These are phyloP conservation scores for Rhododendron ovatum DNA, from an alignment of 148 eudicot genomes.

Conservation along the genomic window DNA sequence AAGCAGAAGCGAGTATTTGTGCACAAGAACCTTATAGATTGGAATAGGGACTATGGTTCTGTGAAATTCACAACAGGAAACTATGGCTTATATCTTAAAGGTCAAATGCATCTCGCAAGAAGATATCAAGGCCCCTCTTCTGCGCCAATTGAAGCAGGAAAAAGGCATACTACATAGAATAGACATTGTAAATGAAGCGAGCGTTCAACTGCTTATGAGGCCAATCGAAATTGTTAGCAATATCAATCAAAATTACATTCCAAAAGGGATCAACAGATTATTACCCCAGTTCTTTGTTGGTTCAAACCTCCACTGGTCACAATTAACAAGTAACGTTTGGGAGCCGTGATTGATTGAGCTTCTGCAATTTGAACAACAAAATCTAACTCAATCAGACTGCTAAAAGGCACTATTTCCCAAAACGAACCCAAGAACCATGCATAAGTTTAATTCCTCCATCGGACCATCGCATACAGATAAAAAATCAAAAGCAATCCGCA, in stretches of 20 bases:
- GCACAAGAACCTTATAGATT: background rate
- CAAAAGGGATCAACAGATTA: background rate
- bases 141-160: background rate
- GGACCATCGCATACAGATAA: background rate
- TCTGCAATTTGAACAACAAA: slow-evolving; percentile 36
- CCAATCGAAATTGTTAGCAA: background rate
- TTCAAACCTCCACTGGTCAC: slow-evolving; percentile 95
- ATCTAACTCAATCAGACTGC: background rate
- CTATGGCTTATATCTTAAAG: background rate
- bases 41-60: background rate
- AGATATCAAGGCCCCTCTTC: background rate
- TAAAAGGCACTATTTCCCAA: background rate
- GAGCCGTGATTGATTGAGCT: slow-evolving; percentile 51
- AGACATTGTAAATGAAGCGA: background rate
- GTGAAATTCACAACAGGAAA: background rate
- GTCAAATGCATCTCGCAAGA: background rate
- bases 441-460: background rate
- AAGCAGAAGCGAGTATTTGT: background rate
- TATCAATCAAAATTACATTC: background rate
- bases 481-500: slow-evolving; percentile 19
- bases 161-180: background rate
- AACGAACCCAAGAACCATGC: background rate
- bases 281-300: slow-evolving; percentile 99
- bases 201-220: background rate
- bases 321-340: slow-evolving; percentile 67